These are phyloP conservation scores for Trichomonas tenax DNA, from an alignment of 208 protist species.

Conservation along the genomic window DNA sequence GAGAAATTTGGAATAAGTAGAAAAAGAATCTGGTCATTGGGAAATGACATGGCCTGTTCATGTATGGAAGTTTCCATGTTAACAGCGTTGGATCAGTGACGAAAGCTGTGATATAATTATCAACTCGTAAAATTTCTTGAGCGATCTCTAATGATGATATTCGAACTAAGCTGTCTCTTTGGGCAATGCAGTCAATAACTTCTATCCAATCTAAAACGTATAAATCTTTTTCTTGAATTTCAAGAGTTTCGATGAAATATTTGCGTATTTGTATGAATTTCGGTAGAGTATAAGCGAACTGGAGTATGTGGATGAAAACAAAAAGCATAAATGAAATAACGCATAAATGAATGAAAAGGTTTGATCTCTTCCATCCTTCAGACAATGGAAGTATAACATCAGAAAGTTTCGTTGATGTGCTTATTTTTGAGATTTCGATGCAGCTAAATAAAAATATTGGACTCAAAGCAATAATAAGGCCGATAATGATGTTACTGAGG, in stretches of 20 bases:
- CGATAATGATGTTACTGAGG: neutral
- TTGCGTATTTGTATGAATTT: neutral
- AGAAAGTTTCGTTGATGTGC: neutral
- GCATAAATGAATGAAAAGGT: neutral
- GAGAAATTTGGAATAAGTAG: neutral
- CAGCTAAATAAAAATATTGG: neutral
- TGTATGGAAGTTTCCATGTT: neutral
- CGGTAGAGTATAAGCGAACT: neutral
- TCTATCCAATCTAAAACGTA: neutral
- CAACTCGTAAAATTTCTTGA: neutral
- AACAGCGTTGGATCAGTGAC: neutral
- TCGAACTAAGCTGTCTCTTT: neutral
- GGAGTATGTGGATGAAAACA: neutral
- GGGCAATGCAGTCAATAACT: neutral
- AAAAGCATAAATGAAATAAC: neutral
- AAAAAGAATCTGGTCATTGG: neutral
- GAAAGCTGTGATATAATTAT: neutral
- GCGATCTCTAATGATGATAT: neutral
- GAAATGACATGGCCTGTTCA: neutral
- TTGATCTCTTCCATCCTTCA: neutral
- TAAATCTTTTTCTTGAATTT: neutral
- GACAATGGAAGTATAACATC: neutral
- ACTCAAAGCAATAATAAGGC: neutral
- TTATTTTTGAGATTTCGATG: neutral
- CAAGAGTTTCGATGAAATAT: neutral